Conservation (phyloP, 1,284 basidiomycete species). For the Pseudozyma tsukubaensis region DNA sequence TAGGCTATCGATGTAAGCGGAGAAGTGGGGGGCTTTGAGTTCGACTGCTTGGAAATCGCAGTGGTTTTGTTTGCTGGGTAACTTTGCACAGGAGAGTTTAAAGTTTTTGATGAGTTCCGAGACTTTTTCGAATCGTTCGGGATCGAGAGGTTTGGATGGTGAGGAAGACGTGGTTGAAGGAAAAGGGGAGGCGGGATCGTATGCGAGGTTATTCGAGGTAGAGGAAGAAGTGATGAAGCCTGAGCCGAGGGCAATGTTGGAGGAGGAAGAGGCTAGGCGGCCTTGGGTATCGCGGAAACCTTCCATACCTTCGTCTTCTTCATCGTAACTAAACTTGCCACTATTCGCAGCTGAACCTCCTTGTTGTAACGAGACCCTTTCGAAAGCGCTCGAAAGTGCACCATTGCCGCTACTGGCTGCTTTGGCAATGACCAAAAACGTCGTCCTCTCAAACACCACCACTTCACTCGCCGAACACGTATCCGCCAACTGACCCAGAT, state of each 20-base stretch:
- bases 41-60: constrained; percentile 66
- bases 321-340: constrained; percentile 22
- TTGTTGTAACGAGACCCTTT: no score
- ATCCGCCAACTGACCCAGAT: constrained; percentile 84
- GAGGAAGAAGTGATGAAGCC: constrained; percentile 30
- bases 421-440: constrained; percentile 88
- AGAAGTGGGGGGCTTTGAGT: constrained; percentile 73
- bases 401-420: background rate
- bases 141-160: constrained; percentile 72
- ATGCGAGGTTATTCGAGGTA: background rate
- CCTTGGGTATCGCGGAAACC: constrained; percentile 37
- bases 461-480: constrained; percentile 91
- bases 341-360: background rate
- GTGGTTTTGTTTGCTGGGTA: constrained; percentile 29
- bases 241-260: constrained; percentile 15
- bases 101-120: constrained; percentile 95
- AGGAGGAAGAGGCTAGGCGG: background rate
- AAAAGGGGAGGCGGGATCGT: background rate
- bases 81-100: constrained; percentile 79
- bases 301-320: constrained; percentile 41
- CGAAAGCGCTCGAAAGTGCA: no score
- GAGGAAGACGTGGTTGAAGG: constrained; percentile 1
- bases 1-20: constrained; percentile 92
- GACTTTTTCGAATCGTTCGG: constrained; percentile 92
- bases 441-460: constrained; percentile 94